These are phyloP conservation scores for Fomitiporia mediterranea DNA, from an alignment of 1,284 basidiomycete genomes.

Conservation along the genomic window DNA sequence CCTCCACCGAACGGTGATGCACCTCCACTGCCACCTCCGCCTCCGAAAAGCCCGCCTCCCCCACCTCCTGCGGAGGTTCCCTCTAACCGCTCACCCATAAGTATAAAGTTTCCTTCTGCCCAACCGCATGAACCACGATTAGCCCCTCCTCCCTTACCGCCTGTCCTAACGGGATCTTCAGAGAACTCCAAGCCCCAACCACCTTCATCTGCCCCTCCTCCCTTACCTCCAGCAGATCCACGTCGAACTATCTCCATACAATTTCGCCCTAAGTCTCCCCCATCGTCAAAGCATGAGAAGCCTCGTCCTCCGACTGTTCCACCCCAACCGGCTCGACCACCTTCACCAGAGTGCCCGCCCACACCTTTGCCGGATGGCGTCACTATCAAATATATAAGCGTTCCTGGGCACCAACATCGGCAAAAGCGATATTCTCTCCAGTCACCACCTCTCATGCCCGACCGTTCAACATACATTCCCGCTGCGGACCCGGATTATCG, in stretches of 20 bases:
- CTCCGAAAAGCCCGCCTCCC: slow-evolving; percentile 16
- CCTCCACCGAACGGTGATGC: slow-evolving; percentile 14
- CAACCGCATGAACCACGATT: slow-evolving; percentile 16
- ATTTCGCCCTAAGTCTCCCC: slow-evolving; percentile 25
- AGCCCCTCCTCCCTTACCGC: slow-evolving; percentile 22
- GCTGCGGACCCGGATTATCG: slow-evolving; percentile 47
- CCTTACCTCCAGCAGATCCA: slow-evolving; percentile 28
- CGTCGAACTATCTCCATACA: slow-evolving; percentile 20
- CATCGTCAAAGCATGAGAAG: slow-evolving; percentile 23
- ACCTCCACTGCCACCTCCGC: slow-evolving; percentile 10
- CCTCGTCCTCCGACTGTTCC: slow-evolving; percentile 27
- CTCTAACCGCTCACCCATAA: slow-evolving; percentile 5
- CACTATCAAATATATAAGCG: slow-evolving; percentile 19
- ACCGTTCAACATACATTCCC: slow-evolving; percentile 35
- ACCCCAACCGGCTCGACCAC: slow-evolving; percentile 26
- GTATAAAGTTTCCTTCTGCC: slow-evolving; percentile 3
- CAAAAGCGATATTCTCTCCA: slow-evolving; percentile 33
- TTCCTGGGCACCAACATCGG: slow-evolving; percentile 18
- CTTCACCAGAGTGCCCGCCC: slow-evolving; percentile 25
- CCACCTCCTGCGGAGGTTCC: slow-evolving; percentile 5
- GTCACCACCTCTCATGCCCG: slow-evolving; percentile 41
- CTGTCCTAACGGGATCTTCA: slow-evolving; percentile 11
- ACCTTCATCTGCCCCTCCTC: slow-evolving; percentile 22
- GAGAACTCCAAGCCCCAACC: slow-evolving; percentile 12
- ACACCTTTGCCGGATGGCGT: slow-evolving; percentile 24